A percentile compares a stretch with the other conserved stretches of the same genome.
These are phyloP conservation scores for Didymella lethalis DNA, from an alignment of 2,329 filamentous ascomycete genomes.

Conservation along the genomic window DNA sequence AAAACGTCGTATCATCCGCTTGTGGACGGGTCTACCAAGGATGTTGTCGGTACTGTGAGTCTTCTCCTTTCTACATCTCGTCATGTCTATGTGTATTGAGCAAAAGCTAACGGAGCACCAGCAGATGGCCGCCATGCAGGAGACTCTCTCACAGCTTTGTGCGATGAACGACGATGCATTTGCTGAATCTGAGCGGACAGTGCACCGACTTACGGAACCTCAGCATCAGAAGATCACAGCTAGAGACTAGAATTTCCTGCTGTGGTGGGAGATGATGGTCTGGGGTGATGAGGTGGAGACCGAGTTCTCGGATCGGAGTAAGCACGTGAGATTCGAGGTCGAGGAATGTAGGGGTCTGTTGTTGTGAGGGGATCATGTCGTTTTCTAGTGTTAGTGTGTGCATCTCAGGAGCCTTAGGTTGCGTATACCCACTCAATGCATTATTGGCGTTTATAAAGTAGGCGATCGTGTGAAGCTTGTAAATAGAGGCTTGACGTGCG, in stretches of 20 bases:
- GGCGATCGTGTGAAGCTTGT: no score
- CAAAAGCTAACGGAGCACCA: slow-evolving; percentile 41
- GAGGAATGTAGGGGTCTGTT: background rate
- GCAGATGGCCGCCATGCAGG: slow-evolving; percentile 52
- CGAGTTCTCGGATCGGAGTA: background rate
- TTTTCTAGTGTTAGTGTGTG: slow-evolving; percentile 7
- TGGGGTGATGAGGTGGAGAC: slow-evolving; percentile 5
- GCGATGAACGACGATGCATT: slow-evolving; percentile 49
- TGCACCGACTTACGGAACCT: slow-evolving; percentile 37
- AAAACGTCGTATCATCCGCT: slow-evolving; percentile 5
- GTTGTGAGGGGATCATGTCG: background rate
- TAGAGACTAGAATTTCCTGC: slow-evolving; percentile 34
- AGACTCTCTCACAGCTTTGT: slow-evolving; percentile 45
- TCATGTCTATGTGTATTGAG: background rate
- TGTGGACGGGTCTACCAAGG: slow-evolving; percentile 25
- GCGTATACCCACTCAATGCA: slow-evolving; percentile 22
- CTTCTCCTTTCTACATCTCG: background rate
- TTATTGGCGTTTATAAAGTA: slow-evolving; percentile 1
- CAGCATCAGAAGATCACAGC: slow-evolving; percentile 27
- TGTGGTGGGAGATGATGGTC: slow-evolving; percentile 23
- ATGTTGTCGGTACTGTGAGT: slow-evolving; percentile 50
- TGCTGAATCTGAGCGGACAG: slow-evolving; percentile 45
- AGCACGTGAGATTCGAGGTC: background rate
- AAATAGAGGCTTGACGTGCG: no score
- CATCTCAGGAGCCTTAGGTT: slow-evolving; percentile 9